These are phyloP conservation scores for Pseudocercospora macadamiae DNA, from an alignment of 2,329 filamentous ascomycete species.

Conservation along the genomic window DNA sequence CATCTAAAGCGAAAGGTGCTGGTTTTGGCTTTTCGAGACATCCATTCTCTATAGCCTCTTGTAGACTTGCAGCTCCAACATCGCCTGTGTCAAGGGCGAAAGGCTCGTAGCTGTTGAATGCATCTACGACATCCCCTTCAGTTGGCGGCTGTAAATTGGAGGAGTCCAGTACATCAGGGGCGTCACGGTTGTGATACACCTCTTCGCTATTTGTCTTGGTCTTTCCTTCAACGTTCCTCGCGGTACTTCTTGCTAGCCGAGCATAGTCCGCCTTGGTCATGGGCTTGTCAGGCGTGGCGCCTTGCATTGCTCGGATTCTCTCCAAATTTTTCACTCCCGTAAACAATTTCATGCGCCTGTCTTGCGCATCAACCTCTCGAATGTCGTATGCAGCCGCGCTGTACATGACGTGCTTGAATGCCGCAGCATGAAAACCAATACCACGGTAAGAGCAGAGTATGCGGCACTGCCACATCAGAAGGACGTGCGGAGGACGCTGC, in stretches of 20 bases:
- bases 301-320: background rate
- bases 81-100: too few species aligned
- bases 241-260: background rate
- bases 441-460: slow-evolving; percentile 17
- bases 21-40: too few species aligned
- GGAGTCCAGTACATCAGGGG: too few species aligned
- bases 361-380: slow-evolving; percentile 18
- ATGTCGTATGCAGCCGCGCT: slow-evolving; percentile 35
- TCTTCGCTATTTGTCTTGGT: too few species aligned
- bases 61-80: too few species aligned
- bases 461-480: slow-evolving; percentile 34
- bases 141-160: too few species aligned
- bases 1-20: too few species aligned
- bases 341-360: background rate
- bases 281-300: background rate
- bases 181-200: too few species aligned
- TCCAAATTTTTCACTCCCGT: background rate
- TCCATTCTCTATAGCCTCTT: too few species aligned
- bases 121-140: too few species aligned
- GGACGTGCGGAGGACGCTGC: slow-evolving; percentile 31
- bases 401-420: slow-evolving; percentile 27
- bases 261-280: background rate
- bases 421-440: slow-evolving; percentile 23
- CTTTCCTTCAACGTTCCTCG: too few species aligned
- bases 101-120: too few species aligned